Conservation (phyloP, 345 rosid species). For the Eucalyptus marginata region DNA sequence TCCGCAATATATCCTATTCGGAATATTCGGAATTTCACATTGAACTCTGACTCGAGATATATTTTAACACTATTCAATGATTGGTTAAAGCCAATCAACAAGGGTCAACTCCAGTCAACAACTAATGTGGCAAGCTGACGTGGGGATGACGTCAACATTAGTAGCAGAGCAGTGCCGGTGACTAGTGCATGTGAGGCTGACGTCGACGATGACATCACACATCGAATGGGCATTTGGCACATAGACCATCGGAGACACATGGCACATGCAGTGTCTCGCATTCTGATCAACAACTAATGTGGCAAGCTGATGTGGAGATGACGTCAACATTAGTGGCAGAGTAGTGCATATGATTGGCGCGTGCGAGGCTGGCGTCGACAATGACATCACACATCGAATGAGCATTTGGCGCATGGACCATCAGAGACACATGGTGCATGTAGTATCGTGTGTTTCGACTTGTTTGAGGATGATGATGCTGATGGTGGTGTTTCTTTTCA, state of each 20-base stretch:
- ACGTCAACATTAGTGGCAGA: no score
- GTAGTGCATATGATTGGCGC: no score
- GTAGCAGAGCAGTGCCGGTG: no score
- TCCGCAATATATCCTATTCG: no score
- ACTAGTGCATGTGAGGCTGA: neutral
- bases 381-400: no score
- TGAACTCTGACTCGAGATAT: no score
- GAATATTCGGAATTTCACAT: no score
- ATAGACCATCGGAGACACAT: neutral
- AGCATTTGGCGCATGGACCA: no score
- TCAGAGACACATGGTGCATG: no score
- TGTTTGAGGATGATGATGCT: neutral
- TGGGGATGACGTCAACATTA: neutral
- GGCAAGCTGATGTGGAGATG: neutral
- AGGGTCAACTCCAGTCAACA: neutral
- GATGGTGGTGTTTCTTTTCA: neutral
- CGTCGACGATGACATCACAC: no score
- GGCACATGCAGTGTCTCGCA: neutral
- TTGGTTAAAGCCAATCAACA: neutral
- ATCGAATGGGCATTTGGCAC: no score
- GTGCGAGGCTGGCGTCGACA: neutral
- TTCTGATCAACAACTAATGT: neutral
- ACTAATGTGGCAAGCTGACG: neutral
- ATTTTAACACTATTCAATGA: no score
- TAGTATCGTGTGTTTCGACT: neutral